A percentile compares a stretch with the other conserved stretches of the same genome.
Conservation (phyloP, 2,329 filamentous ascomycete species). For the Fusarium staphyleae region DNA sequence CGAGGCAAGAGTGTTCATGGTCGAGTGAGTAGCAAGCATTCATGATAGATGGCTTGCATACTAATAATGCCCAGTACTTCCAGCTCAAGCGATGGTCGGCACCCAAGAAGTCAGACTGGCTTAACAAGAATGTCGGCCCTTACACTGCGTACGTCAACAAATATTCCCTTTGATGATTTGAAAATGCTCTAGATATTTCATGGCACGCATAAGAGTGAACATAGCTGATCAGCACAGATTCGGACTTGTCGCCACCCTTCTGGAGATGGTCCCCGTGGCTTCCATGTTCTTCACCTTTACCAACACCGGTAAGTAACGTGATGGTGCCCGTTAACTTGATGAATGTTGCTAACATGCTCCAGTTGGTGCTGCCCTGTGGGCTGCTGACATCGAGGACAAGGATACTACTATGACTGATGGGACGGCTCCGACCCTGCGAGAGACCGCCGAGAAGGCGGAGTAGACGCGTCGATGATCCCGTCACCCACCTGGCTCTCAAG, state of each 20-base stretch:
- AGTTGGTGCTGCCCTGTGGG: slow-evolving; percentile 95
- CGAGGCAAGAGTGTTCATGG: slow-evolving; percentile 60
- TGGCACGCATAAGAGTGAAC: slow-evolving; percentile 4
- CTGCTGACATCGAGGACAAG: slow-evolving; percentile 78
- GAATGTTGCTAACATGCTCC: slow-evolving; percentile 11
- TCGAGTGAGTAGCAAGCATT: slow-evolving; percentile 54
- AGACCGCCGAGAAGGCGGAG: slow-evolving; percentile 58
- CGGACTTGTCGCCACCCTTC: slow-evolving; percentile 73
- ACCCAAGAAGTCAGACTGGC: slow-evolving; percentile 70
- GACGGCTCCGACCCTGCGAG: slow-evolving; percentile 59
- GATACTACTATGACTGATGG: slow-evolving; percentile 57
- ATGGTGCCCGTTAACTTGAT: neutral
- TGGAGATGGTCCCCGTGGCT: slow-evolving; percentile 84
- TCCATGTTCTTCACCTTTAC: slow-evolving; percentile 90
- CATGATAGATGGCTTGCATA: neutral
- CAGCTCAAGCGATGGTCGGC: slow-evolving; percentile 85
- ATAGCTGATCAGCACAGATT: slow-evolving; percentile 62
- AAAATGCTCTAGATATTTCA: slow-evolving; percentile 1
- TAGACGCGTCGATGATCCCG: slow-evolving; percentile 35
- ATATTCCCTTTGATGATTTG: neutral
- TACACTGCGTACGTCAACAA: slow-evolving; percentile 75
- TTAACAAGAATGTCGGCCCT: slow-evolving; percentile 73
- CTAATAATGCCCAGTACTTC: slow-evolving; percentile 71
- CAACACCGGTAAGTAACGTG: slow-evolving; percentile 68
- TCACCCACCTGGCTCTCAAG: neutral